Percentiles rank a stretch among this genome's conserved stretches.
phyloP scores from a whole-genome alignment of 2,329 filamentous ascomycete genomes.

The Cryphonectria carpinicola region DNA sequence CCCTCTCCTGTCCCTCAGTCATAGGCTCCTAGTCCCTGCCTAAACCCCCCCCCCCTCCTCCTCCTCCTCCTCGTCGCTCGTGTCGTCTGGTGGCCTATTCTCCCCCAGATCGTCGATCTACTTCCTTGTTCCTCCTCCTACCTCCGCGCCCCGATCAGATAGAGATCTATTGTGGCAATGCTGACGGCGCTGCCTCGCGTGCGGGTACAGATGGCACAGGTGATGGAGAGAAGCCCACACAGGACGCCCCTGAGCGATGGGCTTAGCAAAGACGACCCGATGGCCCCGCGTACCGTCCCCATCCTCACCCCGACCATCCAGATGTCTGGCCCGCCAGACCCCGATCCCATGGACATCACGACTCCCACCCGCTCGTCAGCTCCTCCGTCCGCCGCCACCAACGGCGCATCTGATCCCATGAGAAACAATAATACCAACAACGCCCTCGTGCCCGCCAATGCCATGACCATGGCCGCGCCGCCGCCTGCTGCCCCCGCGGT shows the following conservation, averaged over 20 bases:
- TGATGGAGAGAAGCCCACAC: slow-evolving; percentile 52
- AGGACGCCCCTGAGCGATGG: slow-evolving; percentile 46
- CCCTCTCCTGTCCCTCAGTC: background rate
- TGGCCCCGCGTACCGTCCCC: slow-evolving; percentile 59
- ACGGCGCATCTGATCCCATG: slow-evolving; percentile 42
- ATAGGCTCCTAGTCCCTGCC: background rate
- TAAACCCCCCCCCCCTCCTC: background rate
- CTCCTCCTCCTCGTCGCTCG: slow-evolving; percentile 2
- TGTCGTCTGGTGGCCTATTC: slow-evolving; percentile 10
- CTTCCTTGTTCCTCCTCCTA: background rate
- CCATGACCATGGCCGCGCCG: slow-evolving; percentile 55
- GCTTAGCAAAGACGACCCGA: slow-evolving; percentile 46
- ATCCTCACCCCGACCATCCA: slow-evolving; percentile 61
- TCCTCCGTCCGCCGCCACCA: slow-evolving; percentile 45
- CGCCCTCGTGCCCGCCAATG: slow-evolving; percentile 36
- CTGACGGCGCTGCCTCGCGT: slow-evolving; percentile 31
- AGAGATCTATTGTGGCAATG: slow-evolving; percentile 16
- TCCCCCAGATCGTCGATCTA: slow-evolving; percentile 22
- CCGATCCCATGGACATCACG: slow-evolving; percentile 65
- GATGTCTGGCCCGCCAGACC: slow-evolving; percentile 61
- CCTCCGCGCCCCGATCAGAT: slow-evolving; percentile 7
- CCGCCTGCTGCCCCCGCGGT: slow-evolving; percentile 70
- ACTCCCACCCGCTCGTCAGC: slow-evolving; percentile 54
- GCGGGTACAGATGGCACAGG: slow-evolving; percentile 56
- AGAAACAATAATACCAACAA: slow-evolving; percentile 43